Conservation (phyloP, 805 yeast genomes). For the Jamesozyma lodderae region DNA sequence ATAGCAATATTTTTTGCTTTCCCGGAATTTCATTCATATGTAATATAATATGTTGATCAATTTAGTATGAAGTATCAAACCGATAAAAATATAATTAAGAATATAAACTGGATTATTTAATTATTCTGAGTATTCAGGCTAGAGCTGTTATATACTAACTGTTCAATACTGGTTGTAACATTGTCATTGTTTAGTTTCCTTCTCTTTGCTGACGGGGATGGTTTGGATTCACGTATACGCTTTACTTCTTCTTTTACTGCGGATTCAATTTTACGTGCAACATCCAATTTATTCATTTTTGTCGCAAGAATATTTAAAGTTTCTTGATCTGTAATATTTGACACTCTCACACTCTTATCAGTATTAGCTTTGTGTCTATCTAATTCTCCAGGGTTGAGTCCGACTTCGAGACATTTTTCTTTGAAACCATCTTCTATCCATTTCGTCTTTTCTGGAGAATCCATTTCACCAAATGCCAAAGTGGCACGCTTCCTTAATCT, state of each 20-base stretch:
- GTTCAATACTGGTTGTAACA: neutral
- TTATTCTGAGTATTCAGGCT: too few relatives aligned
- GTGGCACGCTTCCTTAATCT: conserved; percentile 69
- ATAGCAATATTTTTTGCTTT: too few relatives aligned
- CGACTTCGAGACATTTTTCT: conserved; percentile 33
- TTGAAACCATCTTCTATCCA: conserved; percentile 76
- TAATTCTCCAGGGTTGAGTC: conserved; percentile 4
- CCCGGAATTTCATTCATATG: too few relatives aligned
- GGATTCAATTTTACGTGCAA: conserved; percentile 23
- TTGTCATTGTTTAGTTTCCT: conserved; percentile 3
- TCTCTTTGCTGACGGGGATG: conserved; percentile 3
- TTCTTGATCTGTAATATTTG: conserved; percentile 23
- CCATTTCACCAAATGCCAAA: conserved; percentile 52
- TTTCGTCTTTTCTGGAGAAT: conserved; percentile 42
- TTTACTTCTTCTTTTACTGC: conserved; percentile 18
- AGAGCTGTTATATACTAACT: neutral
- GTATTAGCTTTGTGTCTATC: conserved; percentile 5
- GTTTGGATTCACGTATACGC: neutral
- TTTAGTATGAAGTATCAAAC: too few relatives aligned
- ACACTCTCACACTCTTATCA: conserved; percentile 5
- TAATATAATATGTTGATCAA: too few relatives aligned
- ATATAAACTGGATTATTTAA: too few relatives aligned
- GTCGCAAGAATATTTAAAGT: conserved; percentile 24
- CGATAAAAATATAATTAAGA: too few relatives aligned
- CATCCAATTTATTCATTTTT: conserved; percentile 20